Evolutionary conservation across 116 monocot genomes (phyloP), one percentile per base, ranked within the genome.

Genomic region (Posidonia oceanica): DNA sequence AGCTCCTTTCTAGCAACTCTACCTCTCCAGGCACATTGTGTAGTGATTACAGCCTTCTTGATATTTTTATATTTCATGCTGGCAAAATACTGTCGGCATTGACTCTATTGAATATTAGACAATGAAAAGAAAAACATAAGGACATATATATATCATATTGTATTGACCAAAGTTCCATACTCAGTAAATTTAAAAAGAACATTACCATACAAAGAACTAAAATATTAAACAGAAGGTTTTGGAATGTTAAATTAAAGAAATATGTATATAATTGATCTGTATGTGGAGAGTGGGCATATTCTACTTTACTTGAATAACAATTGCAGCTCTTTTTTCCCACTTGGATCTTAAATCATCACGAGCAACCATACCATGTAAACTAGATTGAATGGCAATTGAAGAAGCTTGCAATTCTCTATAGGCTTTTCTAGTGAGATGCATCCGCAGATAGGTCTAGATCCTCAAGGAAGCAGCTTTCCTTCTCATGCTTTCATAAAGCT

Each of bases 11-110:
- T 84, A 51, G 93, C 93, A 72, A 89, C 39, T 75, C 63, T 84
- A 77, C 64, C 87, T 70, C 93, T 86, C 93, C 93, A 93, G 56
- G 83, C 84, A 87, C 93, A 89, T 66, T 93, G 93, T 64, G 83
- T 81, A 13, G 79, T 72, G n/a, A 93, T 82, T 63, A 75, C 83
- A 20, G 93, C 89, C 58, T 83, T 93, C 78, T 74, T 89, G 62
- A 83, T 60, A 68, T 72, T 81, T 52, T 42, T 51, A 74, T 80
- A 93, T 20, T 83, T 75, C 75, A 75, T 71, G 41, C 36, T 75
- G 41, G 82, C 86, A 70, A 93, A 78, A 74, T 83, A 81, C n/a
- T 51, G 70, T 14, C 87, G 86, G 52, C 77, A 82, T 41, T 81
- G 77, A 63, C 87, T 87, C 93, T 93, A 69, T 15, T 58, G 55